Conservation (phyloP, 2,329 filamentous ascomycete species). For the Zelopaecilomyces penicillatus region DNA sequence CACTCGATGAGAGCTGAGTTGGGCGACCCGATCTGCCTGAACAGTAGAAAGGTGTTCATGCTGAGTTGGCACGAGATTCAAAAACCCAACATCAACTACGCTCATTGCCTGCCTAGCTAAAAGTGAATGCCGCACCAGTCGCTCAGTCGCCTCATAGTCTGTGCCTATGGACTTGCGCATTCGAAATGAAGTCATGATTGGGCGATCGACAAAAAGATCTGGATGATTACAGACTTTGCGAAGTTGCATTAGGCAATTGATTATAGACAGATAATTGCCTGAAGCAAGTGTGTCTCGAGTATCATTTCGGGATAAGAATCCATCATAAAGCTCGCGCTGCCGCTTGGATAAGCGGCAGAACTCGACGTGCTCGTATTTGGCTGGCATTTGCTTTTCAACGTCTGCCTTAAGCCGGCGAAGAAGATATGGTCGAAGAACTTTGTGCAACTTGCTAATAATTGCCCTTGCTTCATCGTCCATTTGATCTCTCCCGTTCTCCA, state of each 20-base stretch:
- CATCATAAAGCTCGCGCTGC: conserved; percentile 91
- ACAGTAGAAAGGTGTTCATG: conserved; percentile 56
- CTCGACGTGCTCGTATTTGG: conserved; percentile 94
- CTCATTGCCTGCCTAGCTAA: conserved; percentile 54
- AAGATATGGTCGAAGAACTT: conserved; percentile 85
- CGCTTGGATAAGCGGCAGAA: conserved; percentile 92
- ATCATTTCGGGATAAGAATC: conserved; percentile 83
- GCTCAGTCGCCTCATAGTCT: conserved; percentile 65
- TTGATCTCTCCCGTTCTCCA: conserved; percentile 87
- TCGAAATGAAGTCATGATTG: conserved; percentile 93
- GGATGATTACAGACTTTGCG: conserved; percentile 98
- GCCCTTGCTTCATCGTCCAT: conserved; percentile 90
- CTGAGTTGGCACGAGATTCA: conserved; percentile 68
- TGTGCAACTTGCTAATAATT: conserved; percentile 88
- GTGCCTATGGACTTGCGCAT: conserved; percentile 73
- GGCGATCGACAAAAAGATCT: conserved; percentile 89
- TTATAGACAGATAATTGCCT: conserved; percentile 95
- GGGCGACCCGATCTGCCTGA: conserved; percentile 47
- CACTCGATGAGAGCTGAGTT: conserved; percentile 60
- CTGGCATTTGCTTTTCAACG: conserved; percentile 98
- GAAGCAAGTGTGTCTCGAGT: conserved; percentile 83
- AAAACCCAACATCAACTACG: conserved; percentile 62
- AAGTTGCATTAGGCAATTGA: conserved; percentile 95
- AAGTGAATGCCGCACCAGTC: conserved; percentile 58
- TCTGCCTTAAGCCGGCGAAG: conserved; percentile 87